Evolutionary conservation across 1,284 basidiomycete genomes (phyloP).

Genomic region (Apiotrichum brassicae): DNA sequence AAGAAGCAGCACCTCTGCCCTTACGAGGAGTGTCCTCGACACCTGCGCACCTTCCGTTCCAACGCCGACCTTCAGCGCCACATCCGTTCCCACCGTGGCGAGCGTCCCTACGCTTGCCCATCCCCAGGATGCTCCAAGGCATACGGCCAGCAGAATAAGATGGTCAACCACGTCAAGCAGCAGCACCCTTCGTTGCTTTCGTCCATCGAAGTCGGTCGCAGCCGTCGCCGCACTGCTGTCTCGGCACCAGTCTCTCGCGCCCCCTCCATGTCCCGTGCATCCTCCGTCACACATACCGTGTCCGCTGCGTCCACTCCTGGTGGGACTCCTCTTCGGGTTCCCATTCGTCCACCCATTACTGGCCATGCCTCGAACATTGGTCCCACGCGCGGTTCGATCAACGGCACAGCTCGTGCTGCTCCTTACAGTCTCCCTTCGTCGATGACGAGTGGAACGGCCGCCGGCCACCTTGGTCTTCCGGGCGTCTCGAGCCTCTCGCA

Average conservation of each 20-base stretch:
- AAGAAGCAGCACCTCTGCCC: conserved; percentile 18
- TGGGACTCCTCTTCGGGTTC: not conserved
- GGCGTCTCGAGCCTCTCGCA: not conserved
- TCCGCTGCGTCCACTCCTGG: conserved; percentile 1
- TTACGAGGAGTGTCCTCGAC: conserved; percentile 11
- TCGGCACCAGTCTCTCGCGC: conserved; percentile 2
- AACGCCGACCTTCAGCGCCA: conserved; percentile 25
- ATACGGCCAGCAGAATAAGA: conserved; percentile 24
- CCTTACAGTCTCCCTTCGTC: not conserved
- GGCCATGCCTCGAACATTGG: not conserved
- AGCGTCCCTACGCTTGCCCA: conserved; percentile 15
- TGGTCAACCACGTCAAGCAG: conserved; percentile 23
- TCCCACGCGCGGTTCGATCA: not conserved
- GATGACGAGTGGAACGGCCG: not conserved
- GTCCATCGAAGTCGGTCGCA: conserved; percentile 11
- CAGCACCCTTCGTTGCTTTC: conserved; percentile 14
- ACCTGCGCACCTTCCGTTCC: conserved; percentile 18
- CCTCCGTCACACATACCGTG: not conserved
- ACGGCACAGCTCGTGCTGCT: not conserved
- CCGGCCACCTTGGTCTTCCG: not conserved
- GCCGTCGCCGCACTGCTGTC: conserved; percentile 6
- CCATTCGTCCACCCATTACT: not conserved
- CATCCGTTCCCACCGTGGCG: conserved; percentile 18
- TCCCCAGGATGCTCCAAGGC: conserved; percentile 15
- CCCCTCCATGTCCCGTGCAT: not conserved